Conservation (phyloP, 208 protist genomes). For the Acanthamoeba royreba region DNA sequence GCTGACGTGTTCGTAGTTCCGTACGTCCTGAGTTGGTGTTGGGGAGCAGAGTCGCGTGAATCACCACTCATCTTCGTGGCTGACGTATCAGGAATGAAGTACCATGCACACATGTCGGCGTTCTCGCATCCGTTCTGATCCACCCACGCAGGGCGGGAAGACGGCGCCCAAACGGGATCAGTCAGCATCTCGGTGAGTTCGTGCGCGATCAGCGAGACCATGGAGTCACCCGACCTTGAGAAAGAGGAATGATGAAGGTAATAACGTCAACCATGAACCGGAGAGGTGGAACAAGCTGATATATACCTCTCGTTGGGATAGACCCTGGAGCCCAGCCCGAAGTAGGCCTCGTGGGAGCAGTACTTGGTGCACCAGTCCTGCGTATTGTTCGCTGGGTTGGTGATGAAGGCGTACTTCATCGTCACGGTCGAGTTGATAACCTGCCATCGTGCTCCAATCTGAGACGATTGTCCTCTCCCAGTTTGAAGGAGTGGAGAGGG, state of each 20-base stretch:
- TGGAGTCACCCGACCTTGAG: not conserved
- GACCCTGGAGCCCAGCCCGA: not conserved
- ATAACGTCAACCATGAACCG: too few species aligned
- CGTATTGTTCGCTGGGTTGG: not conserved
- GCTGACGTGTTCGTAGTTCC: not conserved
- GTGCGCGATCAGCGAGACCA: not conserved
- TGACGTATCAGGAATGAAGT: too few species aligned
- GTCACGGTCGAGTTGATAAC: not conserved
- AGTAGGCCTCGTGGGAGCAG: conserved; percentile 22
- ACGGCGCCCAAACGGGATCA: not conserved
- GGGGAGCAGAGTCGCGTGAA: too few species aligned
- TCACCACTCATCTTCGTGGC: too few species aligned
- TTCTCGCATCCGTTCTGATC: not conserved
- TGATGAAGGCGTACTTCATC: not conserved
- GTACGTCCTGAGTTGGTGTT: not conserved
- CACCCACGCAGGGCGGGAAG: not conserved
- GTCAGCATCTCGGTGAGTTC: not conserved
- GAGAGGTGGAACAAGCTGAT: not conserved
- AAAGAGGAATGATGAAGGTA: too few species aligned
- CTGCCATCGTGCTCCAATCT: too few species aligned
- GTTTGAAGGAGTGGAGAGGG: too few species aligned
- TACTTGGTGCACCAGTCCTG: not conserved
- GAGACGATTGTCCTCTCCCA: too few species aligned
- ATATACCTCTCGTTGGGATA: not conserved
- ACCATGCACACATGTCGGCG: not conserved